Evolutionary conservation across 306 rosid genomes (phyloP).

Genomic region (Cucurbita ficifolia): DNA sequence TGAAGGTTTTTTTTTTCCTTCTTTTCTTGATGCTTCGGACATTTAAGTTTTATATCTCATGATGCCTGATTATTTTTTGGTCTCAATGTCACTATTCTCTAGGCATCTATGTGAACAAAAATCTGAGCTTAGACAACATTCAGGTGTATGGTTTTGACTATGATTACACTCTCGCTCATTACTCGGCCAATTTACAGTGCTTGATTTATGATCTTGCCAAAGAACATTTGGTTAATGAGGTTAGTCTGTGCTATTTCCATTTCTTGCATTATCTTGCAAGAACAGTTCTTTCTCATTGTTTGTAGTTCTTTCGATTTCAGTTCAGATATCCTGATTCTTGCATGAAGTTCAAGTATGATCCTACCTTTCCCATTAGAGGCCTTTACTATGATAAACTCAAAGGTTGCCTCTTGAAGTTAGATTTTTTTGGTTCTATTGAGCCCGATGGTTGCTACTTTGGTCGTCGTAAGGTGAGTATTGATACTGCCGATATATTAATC

Average conservation of each 20-base stretch:
- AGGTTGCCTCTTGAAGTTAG: slow-evolving; percentile 85
- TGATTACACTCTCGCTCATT: slow-evolving; percentile 91
- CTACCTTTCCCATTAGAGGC: slow-evolving; percentile 86
- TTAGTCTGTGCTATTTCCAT: slow-evolving; percentile 12
- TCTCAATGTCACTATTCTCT: slow-evolving; percentile 16
- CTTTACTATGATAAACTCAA: slow-evolving; percentile 67
- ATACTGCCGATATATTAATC: background rate
- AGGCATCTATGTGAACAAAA: slow-evolving; percentile 88
- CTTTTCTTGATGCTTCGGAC: background rate
- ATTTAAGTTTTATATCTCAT: background rate
- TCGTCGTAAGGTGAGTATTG: slow-evolving; percentile 55
- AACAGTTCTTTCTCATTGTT: background rate
- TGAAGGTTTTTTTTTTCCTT: slow-evolving; percentile 37
- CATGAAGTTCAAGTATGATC: slow-evolving; percentile 59
- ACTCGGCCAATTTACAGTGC: slow-evolving; percentile 67
- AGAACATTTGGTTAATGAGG: slow-evolving; percentile 79
- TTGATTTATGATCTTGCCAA: slow-evolving; percentile 90
- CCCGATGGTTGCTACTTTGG: slow-evolving; percentile 84
- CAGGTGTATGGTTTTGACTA: slow-evolving; percentile 92
- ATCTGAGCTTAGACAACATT: slow-evolving; percentile 58
- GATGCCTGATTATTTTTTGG: background rate
- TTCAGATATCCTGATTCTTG: slow-evolving; percentile 70
- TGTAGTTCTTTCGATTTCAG: slow-evolving; percentile 32
- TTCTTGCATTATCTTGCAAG: background rate
- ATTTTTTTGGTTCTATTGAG: slow-evolving; percentile 87